A percentile compares a stretch with the other conserved stretches of the same genome.
Conservation (phyloP, 495 filamentous ascomycete species). For the Hypoxylon fragiforme region DNA sequence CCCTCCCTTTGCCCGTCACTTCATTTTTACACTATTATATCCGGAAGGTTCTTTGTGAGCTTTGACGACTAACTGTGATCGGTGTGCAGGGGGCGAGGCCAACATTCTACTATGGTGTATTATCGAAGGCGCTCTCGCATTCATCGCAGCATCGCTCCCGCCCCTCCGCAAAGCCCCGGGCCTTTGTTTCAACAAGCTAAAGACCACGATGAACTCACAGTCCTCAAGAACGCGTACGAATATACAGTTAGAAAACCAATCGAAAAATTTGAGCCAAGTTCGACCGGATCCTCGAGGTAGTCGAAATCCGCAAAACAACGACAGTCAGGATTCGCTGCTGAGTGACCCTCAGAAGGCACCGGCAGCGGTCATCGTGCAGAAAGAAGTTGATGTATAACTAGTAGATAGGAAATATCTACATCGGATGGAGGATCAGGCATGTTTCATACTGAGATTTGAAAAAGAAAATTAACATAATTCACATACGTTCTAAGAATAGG, state of each 20-base stretch:
- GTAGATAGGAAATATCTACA: neutral
- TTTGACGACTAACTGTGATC: neutral
- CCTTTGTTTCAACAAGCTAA: neutral
- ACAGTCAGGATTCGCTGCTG: neutral
- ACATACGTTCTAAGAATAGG: no score
- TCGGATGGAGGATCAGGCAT: no score
- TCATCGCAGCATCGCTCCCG: conserved; percentile 5
- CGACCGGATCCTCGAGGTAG: neutral
- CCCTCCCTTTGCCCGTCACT: no score
- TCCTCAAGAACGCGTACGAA: neutral
- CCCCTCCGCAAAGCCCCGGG: neutral
- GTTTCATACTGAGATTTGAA: no score
- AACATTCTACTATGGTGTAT: conserved; percentile 6
- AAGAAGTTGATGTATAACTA: neutral
- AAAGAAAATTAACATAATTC: no score
- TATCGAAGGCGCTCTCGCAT: neutral
- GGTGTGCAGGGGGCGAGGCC: neutral
- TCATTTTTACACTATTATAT: no score
- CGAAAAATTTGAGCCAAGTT: neutral
- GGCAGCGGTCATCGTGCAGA: neutral
- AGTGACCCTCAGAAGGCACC: neutral
- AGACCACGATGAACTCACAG: neutral
- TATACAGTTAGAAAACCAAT: neutral
- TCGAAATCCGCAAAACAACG: neutral
- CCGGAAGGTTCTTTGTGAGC: no score